phyloP scores from a whole-genome alignment of 2,329 filamentous ascomycete species.

The Cercospora nicotianae region DNA sequence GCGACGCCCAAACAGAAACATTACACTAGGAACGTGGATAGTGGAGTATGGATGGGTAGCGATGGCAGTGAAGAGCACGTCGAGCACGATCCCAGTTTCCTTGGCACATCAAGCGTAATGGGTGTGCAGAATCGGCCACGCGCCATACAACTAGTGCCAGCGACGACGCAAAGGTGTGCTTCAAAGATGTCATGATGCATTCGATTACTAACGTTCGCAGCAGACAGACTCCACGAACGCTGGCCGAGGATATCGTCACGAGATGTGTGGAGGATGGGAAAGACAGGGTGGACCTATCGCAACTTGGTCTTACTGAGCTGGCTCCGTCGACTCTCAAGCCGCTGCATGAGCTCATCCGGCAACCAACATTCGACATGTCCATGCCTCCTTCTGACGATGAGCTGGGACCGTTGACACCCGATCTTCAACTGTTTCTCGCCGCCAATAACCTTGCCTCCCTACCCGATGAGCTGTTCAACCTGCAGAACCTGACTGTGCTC shows the following conservation, averaged over 20 bases:
- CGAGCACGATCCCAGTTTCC: not conserved
- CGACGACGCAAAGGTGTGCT: not conserved
- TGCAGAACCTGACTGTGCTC: conserved; percentile 63
- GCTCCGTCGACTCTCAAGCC: conserved; percentile 59
- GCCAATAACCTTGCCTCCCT: conserved; percentile 59
- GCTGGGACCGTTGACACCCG: conserved; percentile 60
- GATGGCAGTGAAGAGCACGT: conserved; percentile 47
- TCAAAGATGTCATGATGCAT: not conserved
- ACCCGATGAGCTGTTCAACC: conserved; percentile 61
- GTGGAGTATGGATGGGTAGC: conserved; percentile 68
- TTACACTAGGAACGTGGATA: conserved; percentile 61
- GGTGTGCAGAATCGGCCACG: not conserved
- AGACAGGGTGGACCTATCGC: conserved; percentile 63
- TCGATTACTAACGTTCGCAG: conserved; percentile 10
- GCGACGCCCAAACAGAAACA: conserved; percentile 50
- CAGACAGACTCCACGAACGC: conserved; percentile 17
- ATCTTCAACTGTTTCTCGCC: conserved; percentile 62
- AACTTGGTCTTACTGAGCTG: conserved; percentile 53
- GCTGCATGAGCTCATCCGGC: conserved; percentile 46
- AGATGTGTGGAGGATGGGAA: conserved; percentile 54
- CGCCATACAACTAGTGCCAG: not conserved
- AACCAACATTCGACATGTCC: conserved; percentile 31
- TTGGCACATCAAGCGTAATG: conserved; percentile 9
- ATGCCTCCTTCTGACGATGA: conserved; percentile 53
- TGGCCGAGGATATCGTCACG: conserved; percentile 31